These are phyloP conservation scores for Alternaria ventricosa DNA, from an alignment of 2,329 filamentous ascomycete genomes.

Conservation along the genomic window DNA sequence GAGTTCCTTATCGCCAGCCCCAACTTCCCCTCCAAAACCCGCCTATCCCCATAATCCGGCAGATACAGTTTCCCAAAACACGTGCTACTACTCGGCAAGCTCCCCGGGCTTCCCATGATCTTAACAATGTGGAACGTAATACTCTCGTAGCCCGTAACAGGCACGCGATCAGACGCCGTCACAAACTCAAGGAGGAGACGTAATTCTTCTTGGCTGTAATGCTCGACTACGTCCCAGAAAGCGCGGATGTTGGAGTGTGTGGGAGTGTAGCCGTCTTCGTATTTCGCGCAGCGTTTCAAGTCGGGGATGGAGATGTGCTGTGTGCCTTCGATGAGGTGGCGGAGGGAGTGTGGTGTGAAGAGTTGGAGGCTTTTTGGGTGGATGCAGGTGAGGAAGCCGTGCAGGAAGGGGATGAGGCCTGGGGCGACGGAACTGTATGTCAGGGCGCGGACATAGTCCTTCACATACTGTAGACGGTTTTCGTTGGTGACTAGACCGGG, in stretches of 20 bases:
- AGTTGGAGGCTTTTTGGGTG: slow-evolving; percentile 69
- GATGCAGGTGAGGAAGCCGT: slow-evolving; percentile 80
- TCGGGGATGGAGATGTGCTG: slow-evolving; percentile 79
- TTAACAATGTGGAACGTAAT: slow-evolving; percentile 84
- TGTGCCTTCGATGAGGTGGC: slow-evolving; percentile 81
- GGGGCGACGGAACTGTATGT: slow-evolving; percentile 58
- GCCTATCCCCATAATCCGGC: slow-evolving; percentile 77
- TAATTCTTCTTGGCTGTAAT: slow-evolving; percentile 72
- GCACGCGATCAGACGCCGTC: slow-evolving; percentile 88
- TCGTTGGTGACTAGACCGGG: slow-evolving; percentile 78
- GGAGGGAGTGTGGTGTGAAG: slow-evolving; percentile 61
- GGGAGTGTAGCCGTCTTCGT: slow-evolving; percentile 78
- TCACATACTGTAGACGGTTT: slow-evolving; percentile 79
- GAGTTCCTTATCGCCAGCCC: slow-evolving; percentile 87
- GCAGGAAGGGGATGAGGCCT: slow-evolving; percentile 81
- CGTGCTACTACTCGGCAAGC: slow-evolving; percentile 84
- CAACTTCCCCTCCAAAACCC: slow-evolving; percentile 75
- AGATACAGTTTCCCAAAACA: slow-evolving; percentile 90
- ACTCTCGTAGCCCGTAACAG: slow-evolving; percentile 82
- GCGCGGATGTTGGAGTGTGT: slow-evolving; percentile 72
- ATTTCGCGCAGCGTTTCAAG: slow-evolving; percentile 73
- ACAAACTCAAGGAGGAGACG: slow-evolving; percentile 88
- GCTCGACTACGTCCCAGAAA: slow-evolving; percentile 83
- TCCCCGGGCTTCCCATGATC: slow-evolving; percentile 67
- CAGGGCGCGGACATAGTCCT: slow-evolving; percentile 71